phyloP scores from a whole-genome alignment of 2,329 filamentous ascomycete species.

The Curvularia lunata region DNA sequence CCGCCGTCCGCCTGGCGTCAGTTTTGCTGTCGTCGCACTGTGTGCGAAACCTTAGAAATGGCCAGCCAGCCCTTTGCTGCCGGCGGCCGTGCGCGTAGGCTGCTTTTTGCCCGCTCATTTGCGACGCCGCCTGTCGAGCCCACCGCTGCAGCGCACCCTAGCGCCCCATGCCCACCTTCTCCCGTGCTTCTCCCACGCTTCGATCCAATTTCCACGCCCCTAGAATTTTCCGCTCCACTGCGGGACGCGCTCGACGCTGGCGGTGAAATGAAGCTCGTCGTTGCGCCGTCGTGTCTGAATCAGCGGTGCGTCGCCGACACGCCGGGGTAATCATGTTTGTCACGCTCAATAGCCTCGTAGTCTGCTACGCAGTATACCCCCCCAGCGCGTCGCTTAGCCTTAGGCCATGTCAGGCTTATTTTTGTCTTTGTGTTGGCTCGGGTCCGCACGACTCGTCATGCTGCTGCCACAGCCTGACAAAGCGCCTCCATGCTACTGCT shows the following conservation, averaged over 20 bases:
- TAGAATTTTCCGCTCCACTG: conserved; percentile 34
- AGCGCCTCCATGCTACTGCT: conserved; percentile 2
- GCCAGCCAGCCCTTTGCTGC: conserved; percentile 22
- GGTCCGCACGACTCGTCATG: conserved; percentile 40
- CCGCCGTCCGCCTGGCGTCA: conserved; percentile 20
- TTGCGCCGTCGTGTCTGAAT: conserved; percentile 22
- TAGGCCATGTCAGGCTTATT: conserved; percentile 39
- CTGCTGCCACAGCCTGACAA: conserved; percentile 18
- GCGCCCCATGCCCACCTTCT: conserved; percentile 42
- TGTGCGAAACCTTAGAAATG: conserved; percentile 31
- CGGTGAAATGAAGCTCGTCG: conserved; percentile 36
- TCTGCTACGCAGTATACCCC: neutral
- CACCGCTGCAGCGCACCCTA: conserved; percentile 23
- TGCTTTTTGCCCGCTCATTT: conserved; percentile 38
- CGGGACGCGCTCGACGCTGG: conserved; percentile 28
- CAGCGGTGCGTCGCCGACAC: conserved; percentile 10
- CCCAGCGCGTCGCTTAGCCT: conserved; percentile 19
- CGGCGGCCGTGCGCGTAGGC: conserved; percentile 30
- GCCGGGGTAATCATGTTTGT: conserved; percentile 13
- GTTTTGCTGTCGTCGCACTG: conserved; percentile 5
- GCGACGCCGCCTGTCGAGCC: conserved; percentile 26
- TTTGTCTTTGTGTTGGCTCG: conserved; percentile 36
- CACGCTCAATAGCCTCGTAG: conserved; percentile 8
- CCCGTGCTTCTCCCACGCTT: conserved; percentile 49
- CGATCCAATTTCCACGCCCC: conserved; percentile 42